Conservation (phyloP, 495 filamentous ascomycete genomes). For the Penicillium parvum region DNA sequence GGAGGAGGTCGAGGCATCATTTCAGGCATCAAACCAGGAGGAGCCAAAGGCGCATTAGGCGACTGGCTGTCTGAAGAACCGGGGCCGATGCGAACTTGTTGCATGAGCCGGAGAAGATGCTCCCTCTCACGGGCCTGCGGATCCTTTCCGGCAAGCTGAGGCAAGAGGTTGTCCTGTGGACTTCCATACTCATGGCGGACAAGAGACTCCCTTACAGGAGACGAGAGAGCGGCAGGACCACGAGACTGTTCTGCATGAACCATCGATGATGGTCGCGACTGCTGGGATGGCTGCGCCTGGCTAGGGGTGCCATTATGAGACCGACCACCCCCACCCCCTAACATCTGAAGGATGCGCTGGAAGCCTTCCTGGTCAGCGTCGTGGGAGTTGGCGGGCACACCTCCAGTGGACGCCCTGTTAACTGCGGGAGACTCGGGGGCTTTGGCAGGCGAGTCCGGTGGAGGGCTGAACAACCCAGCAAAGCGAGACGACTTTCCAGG, state of each 20-base stretch:
- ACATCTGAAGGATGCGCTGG: conserved; percentile 79
- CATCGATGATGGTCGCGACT: conserved; percentile 26
- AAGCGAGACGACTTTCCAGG: conserved; percentile 69
- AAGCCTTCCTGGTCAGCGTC: conserved; percentile 86
- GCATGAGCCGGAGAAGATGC: conserved; percentile 50
- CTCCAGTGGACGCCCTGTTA: conserved; percentile 18
- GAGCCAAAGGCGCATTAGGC: conserved; percentile 32
- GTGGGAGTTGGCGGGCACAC: conserved; percentile 40
- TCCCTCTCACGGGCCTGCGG: conserved; percentile 44
- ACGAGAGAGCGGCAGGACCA: conserved; percentile 28
- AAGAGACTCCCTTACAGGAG: conserved; percentile 32
- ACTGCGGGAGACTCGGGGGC: conserved; percentile 45
- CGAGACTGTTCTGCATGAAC: conserved; percentile 32
- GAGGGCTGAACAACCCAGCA: conserved; percentile 72
- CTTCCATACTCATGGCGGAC: conserved; percentile 31
- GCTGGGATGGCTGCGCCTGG: conserved; percentile 24
- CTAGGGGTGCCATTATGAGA: conserved; percentile 42
- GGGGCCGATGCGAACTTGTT: conserved; percentile 41
- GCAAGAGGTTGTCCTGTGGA: conserved; percentile 29
- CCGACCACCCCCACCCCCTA: conserved; percentile 47
- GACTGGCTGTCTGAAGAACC: conserved; percentile 22
- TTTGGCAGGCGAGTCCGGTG: conserved; percentile 51
- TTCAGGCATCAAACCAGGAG: conserved; percentile 43
- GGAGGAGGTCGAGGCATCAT: conserved; percentile 44
- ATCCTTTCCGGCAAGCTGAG: conserved; percentile 25